These are phyloP conservation scores for Hymenoscyphus repandus DNA, from an alignment of 2,329 filamentous ascomycete species.

Conservation along the genomic window DNA sequence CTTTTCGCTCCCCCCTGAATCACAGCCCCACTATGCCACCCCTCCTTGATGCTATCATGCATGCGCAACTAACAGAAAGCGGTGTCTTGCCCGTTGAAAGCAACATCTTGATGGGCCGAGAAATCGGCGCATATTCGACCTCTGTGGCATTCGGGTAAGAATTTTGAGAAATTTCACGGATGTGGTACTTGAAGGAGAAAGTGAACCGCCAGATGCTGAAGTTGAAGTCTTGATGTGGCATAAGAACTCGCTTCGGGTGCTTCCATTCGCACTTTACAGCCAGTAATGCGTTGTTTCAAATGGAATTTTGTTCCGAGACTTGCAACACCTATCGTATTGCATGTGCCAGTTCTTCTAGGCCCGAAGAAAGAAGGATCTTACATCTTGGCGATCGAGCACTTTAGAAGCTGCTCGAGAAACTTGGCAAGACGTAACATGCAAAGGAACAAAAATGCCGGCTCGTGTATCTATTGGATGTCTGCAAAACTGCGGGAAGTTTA, in stretches of 20 bases:
- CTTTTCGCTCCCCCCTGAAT: neutral
- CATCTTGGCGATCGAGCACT: too few species aligned
- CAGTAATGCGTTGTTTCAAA: too few species aligned
- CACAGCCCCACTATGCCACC: neutral
- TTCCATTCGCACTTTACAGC: too few species aligned
- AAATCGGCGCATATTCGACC: neutral
- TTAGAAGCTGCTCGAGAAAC: too few species aligned
- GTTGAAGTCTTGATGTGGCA: neutral
- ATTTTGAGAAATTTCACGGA: neutral
- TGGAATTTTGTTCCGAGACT: too few species aligned
- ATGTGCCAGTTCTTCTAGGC: too few species aligned
- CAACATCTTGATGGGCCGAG: neutral
- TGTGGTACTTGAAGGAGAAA: neutral
- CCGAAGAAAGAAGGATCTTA: too few species aligned
- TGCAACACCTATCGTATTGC: too few species aligned
- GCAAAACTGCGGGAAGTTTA: neutral
- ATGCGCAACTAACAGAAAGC: neutral
- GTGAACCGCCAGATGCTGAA: neutral
- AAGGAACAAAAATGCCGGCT: too few species aligned
- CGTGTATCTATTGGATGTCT: too few species aligned
- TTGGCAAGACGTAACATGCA: too few species aligned
- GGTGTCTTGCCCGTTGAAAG: neutral
- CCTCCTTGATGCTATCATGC: conserved; percentile 3
- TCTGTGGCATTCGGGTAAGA: neutral
- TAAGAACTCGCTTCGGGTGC: too few species aligned